phyloP scores from a whole-genome alignment of 345 rosid genomes.

The Theobroma cacao region DNA sequence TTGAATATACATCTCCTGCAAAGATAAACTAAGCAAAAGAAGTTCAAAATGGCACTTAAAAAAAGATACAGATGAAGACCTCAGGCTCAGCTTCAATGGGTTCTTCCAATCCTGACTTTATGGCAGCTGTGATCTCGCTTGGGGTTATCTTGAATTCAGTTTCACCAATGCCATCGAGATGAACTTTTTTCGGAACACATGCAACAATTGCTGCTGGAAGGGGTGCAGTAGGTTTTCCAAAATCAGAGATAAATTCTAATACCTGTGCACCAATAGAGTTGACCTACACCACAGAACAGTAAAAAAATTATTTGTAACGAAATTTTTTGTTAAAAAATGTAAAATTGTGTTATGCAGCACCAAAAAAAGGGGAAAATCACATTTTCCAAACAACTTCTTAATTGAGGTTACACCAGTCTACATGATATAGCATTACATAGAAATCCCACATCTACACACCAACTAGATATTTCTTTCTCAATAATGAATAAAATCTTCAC shows the following conservation, averaged over 20 bases:
- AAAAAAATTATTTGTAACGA: slow-evolving; percentile 7
- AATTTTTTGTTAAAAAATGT: neutral
- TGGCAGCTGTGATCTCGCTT: slow-evolving; percentile 65
- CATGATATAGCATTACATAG: neutral
- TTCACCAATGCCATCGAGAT: slow-evolving; percentile 80
- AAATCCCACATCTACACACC: neutral
- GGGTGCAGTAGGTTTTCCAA: slow-evolving; percentile 89
- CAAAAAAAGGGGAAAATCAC: neutral
- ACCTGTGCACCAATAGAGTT: slow-evolving; percentile 90
- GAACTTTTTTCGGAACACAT: slow-evolving; percentile 88
- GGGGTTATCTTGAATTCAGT: slow-evolving; percentile 79
- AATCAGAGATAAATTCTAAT: slow-evolving; percentile 86
- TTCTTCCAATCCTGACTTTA: slow-evolving; percentile 70
- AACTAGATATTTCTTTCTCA: neutral
- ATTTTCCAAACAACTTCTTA: neutral
- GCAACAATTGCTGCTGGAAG: slow-evolving; percentile 98
- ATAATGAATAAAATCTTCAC: neutral
- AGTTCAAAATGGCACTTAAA: slow-evolving; percentile 1
- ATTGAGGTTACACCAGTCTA: slow-evolving; percentile 12
- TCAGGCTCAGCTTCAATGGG: slow-evolving; percentile 99
- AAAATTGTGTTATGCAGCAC: neutral
- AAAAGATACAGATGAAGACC: slow-evolving; percentile 42
- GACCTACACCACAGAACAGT: slow-evolving; percentile 47
- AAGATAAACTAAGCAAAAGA: slow-evolving; percentile 3
- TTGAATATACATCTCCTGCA: slow-evolving; percentile 8